Conservation (phyloP, 2,329 filamentous ascomycete species). For the Exophiala aquamarina region DNA sequence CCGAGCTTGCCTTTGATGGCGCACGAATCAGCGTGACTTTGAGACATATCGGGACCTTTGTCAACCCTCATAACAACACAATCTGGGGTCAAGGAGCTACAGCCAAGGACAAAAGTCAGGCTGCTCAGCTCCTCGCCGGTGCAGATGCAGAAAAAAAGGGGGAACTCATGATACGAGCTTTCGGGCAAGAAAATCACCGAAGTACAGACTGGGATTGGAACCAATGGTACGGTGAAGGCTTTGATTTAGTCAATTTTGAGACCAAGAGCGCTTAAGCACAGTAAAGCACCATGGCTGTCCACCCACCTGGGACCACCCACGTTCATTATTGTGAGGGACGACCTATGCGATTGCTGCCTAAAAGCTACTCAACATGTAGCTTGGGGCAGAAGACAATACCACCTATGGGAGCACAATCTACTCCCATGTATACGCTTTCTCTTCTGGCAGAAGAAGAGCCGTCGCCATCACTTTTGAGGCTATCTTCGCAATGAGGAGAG, state of each 20-base stretch:
- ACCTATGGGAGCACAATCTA: too few relatives aligned
- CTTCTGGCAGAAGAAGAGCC: too few relatives aligned
- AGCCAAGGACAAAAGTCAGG: conserved; percentile 62
- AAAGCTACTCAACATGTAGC: too few relatives aligned
- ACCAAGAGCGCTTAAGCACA: too few relatives aligned
- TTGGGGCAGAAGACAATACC: too few relatives aligned
- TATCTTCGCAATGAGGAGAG: too few relatives aligned
- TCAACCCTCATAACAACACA: conserved; percentile 60
- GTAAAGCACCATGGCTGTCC: too few relatives aligned
- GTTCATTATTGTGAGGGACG: neutral
- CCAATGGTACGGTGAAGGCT: conserved; percentile 72
- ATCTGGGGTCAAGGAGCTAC: conserved; percentile 95
- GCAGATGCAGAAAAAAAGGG: conserved; percentile 63
- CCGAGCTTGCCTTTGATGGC: conserved; percentile 71
- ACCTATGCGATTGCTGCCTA: too few relatives aligned
- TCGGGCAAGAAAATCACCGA: conserved; percentile 80
- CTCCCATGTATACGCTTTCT: too few relatives aligned
- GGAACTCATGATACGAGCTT: conserved; percentile 68
- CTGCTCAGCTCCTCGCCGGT: conserved; percentile 67
- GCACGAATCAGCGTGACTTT: conserved; percentile 91
- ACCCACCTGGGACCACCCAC: too few relatives aligned
- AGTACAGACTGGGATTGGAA: conserved; percentile 76
- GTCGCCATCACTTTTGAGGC: too few relatives aligned
- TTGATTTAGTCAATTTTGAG: conserved; percentile 66
- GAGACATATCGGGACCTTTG: conserved; percentile 80